A percentile compares a stretch with the other conserved stretches of the same genome.
phyloP scores from a whole-genome alignment of 2,329 filamentous ascomycete species.

The Onygena corvina region DNA sequence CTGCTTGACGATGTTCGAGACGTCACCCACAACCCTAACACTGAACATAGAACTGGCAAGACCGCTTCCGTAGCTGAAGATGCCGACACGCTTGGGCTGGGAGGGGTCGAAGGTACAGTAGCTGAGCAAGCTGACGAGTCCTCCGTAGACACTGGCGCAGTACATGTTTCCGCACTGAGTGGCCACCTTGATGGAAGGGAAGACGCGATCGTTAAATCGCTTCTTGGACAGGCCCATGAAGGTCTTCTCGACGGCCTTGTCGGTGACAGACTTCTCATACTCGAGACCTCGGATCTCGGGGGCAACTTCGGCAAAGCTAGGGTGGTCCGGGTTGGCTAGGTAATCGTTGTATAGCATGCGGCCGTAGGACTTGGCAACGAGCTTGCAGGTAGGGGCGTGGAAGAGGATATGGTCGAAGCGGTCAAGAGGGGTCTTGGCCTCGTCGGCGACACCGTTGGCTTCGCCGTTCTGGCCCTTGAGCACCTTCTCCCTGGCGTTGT shows the following conservation, averaged over 20 bases:
- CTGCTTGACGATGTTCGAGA: constrained; percentile 53
- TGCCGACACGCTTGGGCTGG: constrained; percentile 58
- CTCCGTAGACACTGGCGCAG: constrained; percentile 48
- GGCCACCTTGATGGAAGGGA: constrained; percentile 60
- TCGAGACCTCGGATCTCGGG: constrained; percentile 65
- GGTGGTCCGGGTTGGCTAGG: constrained; percentile 54
- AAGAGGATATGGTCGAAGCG: constrained; percentile 75
- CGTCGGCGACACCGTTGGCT: constrained; percentile 22
- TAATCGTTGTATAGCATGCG: constrained; percentile 80
- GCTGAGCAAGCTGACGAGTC: constrained; percentile 48
- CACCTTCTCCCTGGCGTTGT: constrained; percentile 59
- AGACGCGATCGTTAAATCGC: constrained; percentile 65
- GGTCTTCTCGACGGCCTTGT: constrained; percentile 76
- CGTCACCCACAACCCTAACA: constrained; percentile 53
- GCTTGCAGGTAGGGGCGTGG: constrained; percentile 78
- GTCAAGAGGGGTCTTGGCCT: constrained; percentile 54
- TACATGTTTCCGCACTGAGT: constrained; percentile 62
- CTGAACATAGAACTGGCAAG: constrained; percentile 65
- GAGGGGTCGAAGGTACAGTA: constrained; percentile 52
- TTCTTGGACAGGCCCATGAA: constrained; percentile 79
- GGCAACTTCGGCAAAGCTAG: constrained; percentile 61
- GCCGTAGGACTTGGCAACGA: constrained; percentile 73
- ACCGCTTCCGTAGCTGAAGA: constrained; percentile 72
- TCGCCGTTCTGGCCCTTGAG: constrained; percentile 39
- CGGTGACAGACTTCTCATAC: constrained; percentile 65